phyloP scores from a whole-genome alignment of 495 filamentous ascomycete genomes.

The Hyaloscypha bicolor region DNA sequence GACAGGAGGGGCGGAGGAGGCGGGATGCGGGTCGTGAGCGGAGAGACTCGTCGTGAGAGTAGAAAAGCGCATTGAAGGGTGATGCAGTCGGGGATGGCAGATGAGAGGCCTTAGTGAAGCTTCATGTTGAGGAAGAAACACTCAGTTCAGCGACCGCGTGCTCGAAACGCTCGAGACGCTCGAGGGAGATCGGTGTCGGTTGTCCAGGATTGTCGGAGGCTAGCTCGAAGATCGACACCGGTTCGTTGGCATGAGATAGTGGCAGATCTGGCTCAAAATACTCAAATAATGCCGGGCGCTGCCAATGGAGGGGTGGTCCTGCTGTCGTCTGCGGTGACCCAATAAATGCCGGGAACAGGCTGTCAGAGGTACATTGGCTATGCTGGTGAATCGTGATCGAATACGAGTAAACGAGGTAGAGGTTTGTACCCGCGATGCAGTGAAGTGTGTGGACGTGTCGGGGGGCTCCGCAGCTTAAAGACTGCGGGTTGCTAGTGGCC shows the following conservation, averaged over 20 bases:
- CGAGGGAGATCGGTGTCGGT: not conserved
- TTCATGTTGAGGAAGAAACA: not conserved
- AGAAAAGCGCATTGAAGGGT: not conserved
- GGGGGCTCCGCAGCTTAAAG: too few relatives aligned
- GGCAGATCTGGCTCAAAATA: not conserved
- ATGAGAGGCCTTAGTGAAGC: not conserved
- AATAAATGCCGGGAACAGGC: conserved; percentile 1
- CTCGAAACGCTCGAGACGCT: not conserved
- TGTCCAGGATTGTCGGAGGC: not conserved
- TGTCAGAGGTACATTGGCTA: not conserved
- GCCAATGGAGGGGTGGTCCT: not conserved
- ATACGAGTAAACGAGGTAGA: not conserved
- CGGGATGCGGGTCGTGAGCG: not conserved
- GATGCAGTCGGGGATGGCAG: not conserved
- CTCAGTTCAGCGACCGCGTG: not conserved
- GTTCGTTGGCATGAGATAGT: not conserved
- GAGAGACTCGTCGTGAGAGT: not conserved
- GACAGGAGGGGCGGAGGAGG: not conserved
- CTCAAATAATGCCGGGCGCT: not conserved
- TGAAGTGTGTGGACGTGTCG: too few relatives aligned
- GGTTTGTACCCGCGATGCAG: too few relatives aligned
- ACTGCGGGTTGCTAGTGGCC: not conserved
- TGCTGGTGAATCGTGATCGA: not conserved
- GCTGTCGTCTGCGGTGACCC: not conserved
- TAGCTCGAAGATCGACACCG: not conserved